These are phyloP conservation scores for Coemansia asiatica DNA, from an alignment of 192 early-diverging fungal genomes.

Conservation along the genomic window DNA sequence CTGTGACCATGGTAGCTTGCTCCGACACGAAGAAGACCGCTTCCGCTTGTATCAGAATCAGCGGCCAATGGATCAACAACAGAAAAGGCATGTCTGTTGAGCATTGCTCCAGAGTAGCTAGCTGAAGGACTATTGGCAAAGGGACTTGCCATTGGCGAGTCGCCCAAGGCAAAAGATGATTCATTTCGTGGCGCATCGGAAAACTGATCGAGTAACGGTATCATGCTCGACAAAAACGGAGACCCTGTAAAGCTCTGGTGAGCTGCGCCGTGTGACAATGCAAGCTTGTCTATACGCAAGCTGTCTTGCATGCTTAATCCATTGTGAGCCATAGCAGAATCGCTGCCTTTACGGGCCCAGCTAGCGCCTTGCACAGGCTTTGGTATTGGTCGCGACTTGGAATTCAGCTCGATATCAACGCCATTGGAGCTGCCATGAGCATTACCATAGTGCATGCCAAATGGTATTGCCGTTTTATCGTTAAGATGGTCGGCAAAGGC, in stretches of 20 bases:
- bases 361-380: constrained; percentile 22
- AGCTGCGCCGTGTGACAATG: constrained; percentile 38
- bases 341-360: constrained; percentile 21
- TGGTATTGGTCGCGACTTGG: constrained; percentile 51
- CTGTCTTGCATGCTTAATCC: constrained; percentile 53
- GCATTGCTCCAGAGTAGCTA: constrained; percentile 21
- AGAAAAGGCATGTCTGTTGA: constrained; percentile 48
- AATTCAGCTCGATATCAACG: constrained; percentile 12
- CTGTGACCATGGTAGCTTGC: constrained; percentile 3
- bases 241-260: constrained; percentile 44
- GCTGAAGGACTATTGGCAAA: constrained; percentile 36
- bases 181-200: constrained; percentile 25
- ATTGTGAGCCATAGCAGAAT: constrained; percentile 11
- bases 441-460: constrained; percentile 20
- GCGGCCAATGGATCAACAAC: constrained; percentile 20
- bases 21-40: constrained; percentile 7
- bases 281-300: constrained; percentile 46
- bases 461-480: constrained; percentile 26
- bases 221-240: constrained; percentile 46
- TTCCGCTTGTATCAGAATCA: constrained; percentile 8
- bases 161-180: constrained; percentile 22
- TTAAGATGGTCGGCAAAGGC: constrained; percentile 19
- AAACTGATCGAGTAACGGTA: constrained; percentile 53
- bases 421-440: constrained; percentile 3
- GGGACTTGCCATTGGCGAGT: constrained; percentile 39